Evolutionary conservation across 164 flowering plant species (phyloP).

Genomic region (Chimonanthus praecox): DNA sequence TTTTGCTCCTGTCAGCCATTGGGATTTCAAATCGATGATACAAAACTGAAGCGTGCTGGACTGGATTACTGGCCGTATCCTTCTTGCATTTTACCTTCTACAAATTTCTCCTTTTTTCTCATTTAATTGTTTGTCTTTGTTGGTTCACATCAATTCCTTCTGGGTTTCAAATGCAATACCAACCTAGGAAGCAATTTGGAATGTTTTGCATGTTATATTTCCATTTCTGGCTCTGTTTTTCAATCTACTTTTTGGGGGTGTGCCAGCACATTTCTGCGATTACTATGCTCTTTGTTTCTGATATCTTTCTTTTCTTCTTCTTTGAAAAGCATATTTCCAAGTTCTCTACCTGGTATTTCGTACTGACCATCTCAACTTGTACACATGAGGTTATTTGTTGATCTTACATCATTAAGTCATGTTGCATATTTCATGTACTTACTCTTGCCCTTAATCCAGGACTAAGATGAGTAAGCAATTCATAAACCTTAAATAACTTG

Average conservation of each 20-base stretch:
- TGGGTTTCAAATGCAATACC: not conserved
- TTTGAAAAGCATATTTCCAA: not conserved
- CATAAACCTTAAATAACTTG: not conserved
- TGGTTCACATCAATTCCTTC: not conserved
- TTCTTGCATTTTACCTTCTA: not conserved
- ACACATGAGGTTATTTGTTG: not conserved
- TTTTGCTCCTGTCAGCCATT: conserved; percentile 50
- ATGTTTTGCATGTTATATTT: not conserved
- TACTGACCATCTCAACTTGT: not conserved
- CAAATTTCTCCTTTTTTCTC: not conserved
- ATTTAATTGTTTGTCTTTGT: not conserved
- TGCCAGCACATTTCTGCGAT: not conserved
- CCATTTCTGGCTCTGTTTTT: not conserved
- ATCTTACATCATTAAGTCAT: not conserved
- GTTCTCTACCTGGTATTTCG: not conserved
- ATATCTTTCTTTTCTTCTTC: not conserved
- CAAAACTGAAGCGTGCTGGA: conserved; percentile 94
- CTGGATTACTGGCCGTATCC: conserved; percentile 99
- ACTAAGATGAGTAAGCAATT: not conserved
- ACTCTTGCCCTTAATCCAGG: not conserved
- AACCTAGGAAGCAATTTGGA: not conserved
- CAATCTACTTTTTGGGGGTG: not conserved
- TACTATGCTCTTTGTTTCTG: not conserved
- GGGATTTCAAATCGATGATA: conserved; percentile 81
- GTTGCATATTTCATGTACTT: not conserved